Base-by-base conservation (phyloP, 2,329 filamentous ascomycete species). In the Pseudophaeomoniella oleicola region DNA sequence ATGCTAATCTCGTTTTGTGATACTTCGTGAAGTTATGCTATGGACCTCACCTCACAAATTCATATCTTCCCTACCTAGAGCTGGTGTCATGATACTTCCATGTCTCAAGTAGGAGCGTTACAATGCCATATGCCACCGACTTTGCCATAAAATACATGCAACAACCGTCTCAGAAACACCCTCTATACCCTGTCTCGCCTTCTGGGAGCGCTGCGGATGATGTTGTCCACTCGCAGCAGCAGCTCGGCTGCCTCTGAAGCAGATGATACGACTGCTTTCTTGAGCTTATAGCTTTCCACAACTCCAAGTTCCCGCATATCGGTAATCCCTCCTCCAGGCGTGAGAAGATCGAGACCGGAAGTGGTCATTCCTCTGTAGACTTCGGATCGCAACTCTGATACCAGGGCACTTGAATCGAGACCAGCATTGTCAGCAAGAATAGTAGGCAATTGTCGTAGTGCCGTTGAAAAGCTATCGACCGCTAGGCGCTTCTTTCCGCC, bases 381-480 rank as follows among this genome's bases (percentile, higher is more conserved):
- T 15, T 85, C 83, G 62, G 92, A 92, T 50, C 90, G 79, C 51
- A 98, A 71, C 44, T 88, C 78, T 10, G 87, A 82, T 17, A 98
- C 85, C 18, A 98, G 74, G 44, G 96, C 90, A 48, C 86, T 88
- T 16, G 85, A 94, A 60, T 98, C 90, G 46, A 96, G 74, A 55
- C 90, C 90, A 22, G 90, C 90, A 50, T 98, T 98, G 67, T 98
- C 90, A 2, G 90, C 90, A 42, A 98, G 73, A 46, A 96, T 96
- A 5, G 90, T 98, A 4, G 90, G 90, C 37, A 98, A 69, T 59
- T 98, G 90, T 52, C 87, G 78, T 41, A 98, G 71, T 18, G 90
- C 90, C 39, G 79, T 71, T 16, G 88, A 83, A 55, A 96, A 98
- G 3, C 84, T 75, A 44, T 87, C 79, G 14, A 96, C 88, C 2